Base-by-base conservation (phyloP, 2,329 filamentous ascomycete genomes). In the Epichloe typhina region DNA sequence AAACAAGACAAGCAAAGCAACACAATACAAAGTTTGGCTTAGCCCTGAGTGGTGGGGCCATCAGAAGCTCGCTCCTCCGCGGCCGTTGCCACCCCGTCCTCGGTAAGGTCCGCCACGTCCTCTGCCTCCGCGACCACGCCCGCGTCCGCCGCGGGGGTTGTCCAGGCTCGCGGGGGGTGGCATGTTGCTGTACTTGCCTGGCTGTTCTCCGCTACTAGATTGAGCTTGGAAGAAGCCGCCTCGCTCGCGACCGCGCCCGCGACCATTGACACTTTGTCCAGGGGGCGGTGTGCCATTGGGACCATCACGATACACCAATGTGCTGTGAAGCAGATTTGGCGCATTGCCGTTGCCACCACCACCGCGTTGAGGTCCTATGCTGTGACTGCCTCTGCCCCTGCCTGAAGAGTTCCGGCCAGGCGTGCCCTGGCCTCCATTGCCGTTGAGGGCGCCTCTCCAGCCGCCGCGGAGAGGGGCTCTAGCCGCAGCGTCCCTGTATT, bases 141-240 rank as follows among this genome's bases (percentile, higher is more conserved):
- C 66, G 45, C 70, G 64, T 12, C 67, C 67, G 50, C 70, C 65
- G 31, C 68, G 68, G 21, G 21, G 60, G 17, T 67, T 59, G 55
- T 83, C 74, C 12, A 85, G 65, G 42, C 63, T 74, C 1, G 76
- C 64, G 1, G 83, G 83, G 21, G 83, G 83, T 33, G 80, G 79
- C 7, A 83, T 76, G 15, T 74, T 74, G 52, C 72, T 73, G 58
- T 79, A 83, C 36, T 63, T 64, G 6, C 50, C 53, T 44, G 59
- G 59, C 52, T 60, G 59, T 19, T 59, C 46, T 26, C 42, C 51
- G 5, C 50, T 47, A 12, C 49, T 47, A n/a, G 47, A 19, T 7
- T 53, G 49, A 23, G 54, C 60, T 33, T 59, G 55, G 8, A 56
- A 46, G 8, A 56, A 46, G 43, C 53, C 60, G 21, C 66, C 62